These are phyloP conservation scores for Chaetomiaceae sp. DNA, from an alignment of 2,329 filamentous ascomycete genomes.

Conservation along the genomic window DNA sequence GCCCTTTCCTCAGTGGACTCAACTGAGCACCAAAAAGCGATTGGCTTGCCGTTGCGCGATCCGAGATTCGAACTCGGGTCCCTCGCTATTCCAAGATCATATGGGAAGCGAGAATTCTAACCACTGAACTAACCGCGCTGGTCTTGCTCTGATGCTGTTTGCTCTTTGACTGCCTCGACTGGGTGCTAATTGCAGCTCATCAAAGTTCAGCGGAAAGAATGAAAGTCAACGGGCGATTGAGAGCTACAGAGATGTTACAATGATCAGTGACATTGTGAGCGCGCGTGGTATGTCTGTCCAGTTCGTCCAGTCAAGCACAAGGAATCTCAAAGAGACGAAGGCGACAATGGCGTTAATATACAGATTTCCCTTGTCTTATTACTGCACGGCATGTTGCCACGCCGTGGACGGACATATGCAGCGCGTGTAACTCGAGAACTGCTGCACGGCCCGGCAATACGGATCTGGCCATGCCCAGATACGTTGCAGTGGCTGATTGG, in stretches of 20 bases:
- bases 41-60: conserved; percentile 10
- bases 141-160: not conserved
- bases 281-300: no score
- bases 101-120: conserved; percentile 23
- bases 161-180: no score
- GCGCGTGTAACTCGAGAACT: not conserved
- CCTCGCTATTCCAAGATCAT: conserved; percentile 17
- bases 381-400: not conserved
- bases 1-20: not conserved
- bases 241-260: no score
- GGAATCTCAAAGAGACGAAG: no score
- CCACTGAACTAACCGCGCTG: conserved; percentile 21
- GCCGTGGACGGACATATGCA: conserved; percentile 1
- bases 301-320: no score
- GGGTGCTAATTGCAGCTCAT: no score
- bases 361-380: no score
- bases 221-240: no score
- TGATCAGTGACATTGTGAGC: no score
- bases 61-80: conserved; percentile 23
- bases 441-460: conserved; percentile 6
- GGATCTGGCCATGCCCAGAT: conserved; percentile 7
- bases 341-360: no score
- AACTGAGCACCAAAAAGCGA: not conserved
- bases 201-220: no score
- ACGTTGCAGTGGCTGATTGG: conserved; percentile 16